These are phyloP conservation scores for Orobanche coerulescens DNA, from an alignment of 257 asterid genomes.

Conservation along the genomic window DNA sequence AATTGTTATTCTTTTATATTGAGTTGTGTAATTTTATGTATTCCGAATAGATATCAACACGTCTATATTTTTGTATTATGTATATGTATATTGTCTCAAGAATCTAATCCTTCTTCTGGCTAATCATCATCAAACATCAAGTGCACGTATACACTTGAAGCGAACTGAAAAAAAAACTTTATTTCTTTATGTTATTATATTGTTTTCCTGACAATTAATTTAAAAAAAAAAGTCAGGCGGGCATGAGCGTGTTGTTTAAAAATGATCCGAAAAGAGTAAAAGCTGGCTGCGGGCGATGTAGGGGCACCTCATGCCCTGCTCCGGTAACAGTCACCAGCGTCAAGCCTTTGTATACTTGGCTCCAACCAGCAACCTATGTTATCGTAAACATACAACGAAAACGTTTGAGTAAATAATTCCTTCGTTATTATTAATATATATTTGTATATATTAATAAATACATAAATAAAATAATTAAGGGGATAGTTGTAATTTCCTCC, in stretches of 20 bases:
- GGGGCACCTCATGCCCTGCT: constrained; percentile 98
- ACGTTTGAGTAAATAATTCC: no score
- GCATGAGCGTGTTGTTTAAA: constrained; percentile 71
- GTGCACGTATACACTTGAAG: background rate
- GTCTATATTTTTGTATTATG: no score
- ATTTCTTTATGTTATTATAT: no score
- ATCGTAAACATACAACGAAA: no score
- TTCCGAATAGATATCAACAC: no score
- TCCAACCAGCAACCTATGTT: constrained; percentile 95
- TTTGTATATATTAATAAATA: no score
- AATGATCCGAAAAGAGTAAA: constrained; percentile 64
- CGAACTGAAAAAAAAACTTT: background rate
- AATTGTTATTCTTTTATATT: no score
- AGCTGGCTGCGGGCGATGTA: constrained; percentile 91
- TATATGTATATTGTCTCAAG: background rate
- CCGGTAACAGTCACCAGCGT: constrained; percentile 79
- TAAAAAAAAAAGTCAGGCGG: constrained; percentile 34
- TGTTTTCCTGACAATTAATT: no score
- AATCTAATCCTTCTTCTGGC: constrained; percentile 2
- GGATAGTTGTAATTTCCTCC: no score
- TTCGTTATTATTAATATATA: no score
- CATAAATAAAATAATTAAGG: no score
- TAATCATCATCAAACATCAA: background rate
- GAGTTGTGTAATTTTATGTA: no score
- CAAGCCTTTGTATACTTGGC: constrained; percentile 85